Evolutionary conservation across 495 filamentous ascomycete species (phyloP).

Genomic region (Penicillium bovifimosum): DNA sequence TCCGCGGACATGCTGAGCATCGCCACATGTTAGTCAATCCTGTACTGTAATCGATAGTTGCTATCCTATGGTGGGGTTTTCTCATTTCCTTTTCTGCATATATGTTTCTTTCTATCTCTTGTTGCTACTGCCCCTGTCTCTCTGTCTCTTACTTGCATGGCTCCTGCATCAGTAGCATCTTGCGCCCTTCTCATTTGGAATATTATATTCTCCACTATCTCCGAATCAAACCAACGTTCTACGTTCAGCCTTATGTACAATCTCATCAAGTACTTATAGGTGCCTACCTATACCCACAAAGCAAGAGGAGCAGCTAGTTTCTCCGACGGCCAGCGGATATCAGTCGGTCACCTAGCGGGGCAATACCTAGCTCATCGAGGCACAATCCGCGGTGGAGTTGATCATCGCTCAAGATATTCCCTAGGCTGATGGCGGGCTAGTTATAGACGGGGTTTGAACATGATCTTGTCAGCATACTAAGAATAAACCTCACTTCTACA

Average conservation of each 20-base stretch:
- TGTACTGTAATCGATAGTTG: constrained; percentile 12
- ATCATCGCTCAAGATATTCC: not conserved
- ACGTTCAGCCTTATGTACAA: too few relatives aligned
- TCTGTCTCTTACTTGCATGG: constrained; percentile 4
- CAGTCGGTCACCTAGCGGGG: too few relatives aligned
- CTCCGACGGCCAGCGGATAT: too few relatives aligned
- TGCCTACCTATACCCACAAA: too few relatives aligned
- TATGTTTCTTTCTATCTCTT: not conserved
- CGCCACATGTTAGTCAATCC: not conserved
- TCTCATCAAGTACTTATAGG: too few relatives aligned
- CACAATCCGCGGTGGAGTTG: too few relatives aligned
- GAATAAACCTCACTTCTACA: not conserved
- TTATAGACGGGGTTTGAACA: too few relatives aligned
- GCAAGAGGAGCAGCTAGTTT: too few relatives aligned
- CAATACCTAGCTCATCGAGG: too few relatives aligned
- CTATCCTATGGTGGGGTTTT: constrained; percentile 1
- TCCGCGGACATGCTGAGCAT: not conserved
- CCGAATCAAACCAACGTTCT: not conserved
- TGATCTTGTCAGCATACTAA: not conserved
- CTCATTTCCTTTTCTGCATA: constrained; percentile 9
- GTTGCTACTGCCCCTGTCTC: too few relatives aligned
- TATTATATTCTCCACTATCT: not conserved
- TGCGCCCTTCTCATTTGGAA: constrained; percentile 1
- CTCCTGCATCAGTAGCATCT: constrained; percentile 5
- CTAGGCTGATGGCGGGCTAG: too few relatives aligned